Percentiles rank a stretch among this genome's conserved stretches.
These are phyloP conservation scores for Macaranga tanarius DNA, from an alignment of 441 rosid species.

Conservation along the genomic window DNA sequence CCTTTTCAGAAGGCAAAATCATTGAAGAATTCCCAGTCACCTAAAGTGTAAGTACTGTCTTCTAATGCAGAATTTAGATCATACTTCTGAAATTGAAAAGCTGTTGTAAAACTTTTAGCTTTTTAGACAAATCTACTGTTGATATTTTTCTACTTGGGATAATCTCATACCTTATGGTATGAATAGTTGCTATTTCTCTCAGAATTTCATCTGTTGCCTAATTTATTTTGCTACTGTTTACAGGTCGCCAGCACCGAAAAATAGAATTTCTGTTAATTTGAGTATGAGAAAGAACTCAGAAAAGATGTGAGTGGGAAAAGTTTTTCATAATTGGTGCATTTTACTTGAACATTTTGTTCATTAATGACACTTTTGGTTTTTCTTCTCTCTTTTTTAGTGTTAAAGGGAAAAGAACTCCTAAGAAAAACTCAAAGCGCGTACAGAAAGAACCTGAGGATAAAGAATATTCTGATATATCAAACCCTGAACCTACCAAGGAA, in stretches of 20 bases:
- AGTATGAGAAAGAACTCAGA: slow-evolving; percentile 44
- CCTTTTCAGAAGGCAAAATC: slow-evolving; percentile 61
- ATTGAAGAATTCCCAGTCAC: slow-evolving; percentile 40
- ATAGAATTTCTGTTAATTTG: slow-evolving; percentile 38
- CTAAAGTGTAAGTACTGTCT: slow-evolving; percentile 51
- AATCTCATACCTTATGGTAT: slow-evolving; percentile 4
- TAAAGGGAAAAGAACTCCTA: slow-evolving; percentile 87
- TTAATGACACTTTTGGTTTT: slow-evolving; percentile 18
- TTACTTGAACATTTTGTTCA: slow-evolving; percentile 16
- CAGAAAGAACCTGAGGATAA: slow-evolving; percentile 40
- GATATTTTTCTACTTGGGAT: slow-evolving; percentile 1
- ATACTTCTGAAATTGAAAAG: background rate
- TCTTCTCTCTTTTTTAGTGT: slow-evolving; percentile 37
- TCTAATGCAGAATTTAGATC: slow-evolving; percentile 12
- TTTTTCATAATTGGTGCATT: slow-evolving; percentile 19
- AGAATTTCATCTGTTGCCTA: slow-evolving; percentile 7
- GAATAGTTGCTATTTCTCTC: slow-evolving; percentile 12
- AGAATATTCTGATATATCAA: slow-evolving; percentile 46
- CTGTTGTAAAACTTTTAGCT: background rate
- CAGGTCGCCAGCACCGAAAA: slow-evolving; percentile 62
- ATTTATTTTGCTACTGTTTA: slow-evolving; percentile 19
- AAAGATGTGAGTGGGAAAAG: slow-evolving; percentile 50
- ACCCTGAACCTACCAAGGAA: slow-evolving; percentile 33
- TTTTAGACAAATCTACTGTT: background rate
- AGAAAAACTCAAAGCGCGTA: slow-evolving; percentile 48